Evolutionary conservation across 306 rosid species (phyloP).

Genomic region (Vicia sativa): DNA sequence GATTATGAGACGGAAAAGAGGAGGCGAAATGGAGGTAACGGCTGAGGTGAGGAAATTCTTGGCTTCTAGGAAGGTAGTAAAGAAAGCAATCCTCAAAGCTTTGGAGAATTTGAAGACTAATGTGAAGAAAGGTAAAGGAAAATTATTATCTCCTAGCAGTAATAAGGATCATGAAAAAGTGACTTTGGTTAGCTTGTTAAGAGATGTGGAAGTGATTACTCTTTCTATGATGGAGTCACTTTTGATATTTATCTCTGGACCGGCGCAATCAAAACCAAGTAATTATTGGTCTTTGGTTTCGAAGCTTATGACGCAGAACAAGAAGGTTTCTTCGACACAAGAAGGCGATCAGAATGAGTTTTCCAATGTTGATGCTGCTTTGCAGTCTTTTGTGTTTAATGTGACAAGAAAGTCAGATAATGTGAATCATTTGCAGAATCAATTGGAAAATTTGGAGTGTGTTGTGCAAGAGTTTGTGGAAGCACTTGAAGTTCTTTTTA

Average conservation of each 20-base stretch:
- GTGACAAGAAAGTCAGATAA: slow-evolving; percentile 38
- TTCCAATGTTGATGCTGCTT: slow-evolving; percentile 52
- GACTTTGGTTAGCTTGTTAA: slow-evolving; percentile 38
- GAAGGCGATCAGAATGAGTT: slow-evolving; percentile 49
- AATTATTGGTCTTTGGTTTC: slow-evolving; percentile 52
- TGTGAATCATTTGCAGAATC: slow-evolving; percentile 40
- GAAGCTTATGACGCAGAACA: slow-evolving; percentile 38
- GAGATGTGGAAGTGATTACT: slow-evolving; percentile 41
- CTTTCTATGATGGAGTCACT: slow-evolving; percentile 42
- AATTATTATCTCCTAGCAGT: slow-evolving; percentile 31
- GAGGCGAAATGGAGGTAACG: slow-evolving; percentile 48
- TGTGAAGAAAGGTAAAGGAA: slow-evolving; percentile 38
- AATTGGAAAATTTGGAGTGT: slow-evolving; percentile 45
- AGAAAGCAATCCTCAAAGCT: slow-evolving; percentile 48
- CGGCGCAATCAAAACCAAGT: slow-evolving; percentile 36
- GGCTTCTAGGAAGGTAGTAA: slow-evolving; percentile 57
- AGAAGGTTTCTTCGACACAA: slow-evolving; percentile 35
- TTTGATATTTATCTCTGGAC: slow-evolving; percentile 38
- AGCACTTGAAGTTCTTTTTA: slow-evolving; percentile 49
- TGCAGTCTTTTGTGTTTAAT: slow-evolving; percentile 49
- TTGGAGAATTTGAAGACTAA: slow-evolving; percentile 42
- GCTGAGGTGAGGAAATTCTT: slow-evolving; percentile 49
- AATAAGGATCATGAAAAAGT: slow-evolving; percentile 32
- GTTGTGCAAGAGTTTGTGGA: slow-evolving; percentile 50
- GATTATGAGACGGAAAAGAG: slow-evolving; percentile 52